Conservation (phyloP, 768 basidiomycete genomes). For the Lactarius sanguifluus region DNA sequence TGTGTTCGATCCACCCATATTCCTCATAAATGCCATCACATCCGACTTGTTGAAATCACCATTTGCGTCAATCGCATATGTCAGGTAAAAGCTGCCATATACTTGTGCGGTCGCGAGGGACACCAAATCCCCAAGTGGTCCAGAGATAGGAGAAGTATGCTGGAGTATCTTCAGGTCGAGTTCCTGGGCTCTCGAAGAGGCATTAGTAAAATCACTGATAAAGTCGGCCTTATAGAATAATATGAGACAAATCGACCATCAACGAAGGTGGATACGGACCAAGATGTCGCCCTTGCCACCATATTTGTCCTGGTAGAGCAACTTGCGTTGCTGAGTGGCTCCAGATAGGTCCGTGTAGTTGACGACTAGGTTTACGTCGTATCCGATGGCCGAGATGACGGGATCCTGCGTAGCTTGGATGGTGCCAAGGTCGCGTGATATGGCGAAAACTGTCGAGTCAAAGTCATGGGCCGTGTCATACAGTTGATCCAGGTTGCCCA, state of each 20-base stretch:
- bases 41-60: slow-evolving; percentile 51
- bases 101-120: slow-evolving; percentile 57
- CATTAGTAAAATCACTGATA: slow-evolving; percentile 45
- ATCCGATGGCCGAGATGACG: slow-evolving; percentile 34
- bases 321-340: slow-evolving; percentile 33
- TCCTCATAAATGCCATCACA: slow-evolving; percentile 52
- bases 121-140: slow-evolving; percentile 51
- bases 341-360: too few species aligned
- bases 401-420: slow-evolving; percentile 27
- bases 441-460: slow-evolving; percentile 25
- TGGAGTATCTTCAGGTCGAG: slow-evolving; percentile 50
- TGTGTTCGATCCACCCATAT: slow-evolving; percentile 11
- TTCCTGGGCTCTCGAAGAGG: slow-evolving; percentile 43
- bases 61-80: slow-evolving; percentile 46
- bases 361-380: too few species aligned
- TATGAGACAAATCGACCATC: too few species aligned
- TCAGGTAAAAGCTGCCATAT: slow-evolving; percentile 56
- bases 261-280: too few species aligned
- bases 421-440: slow-evolving; percentile 34
- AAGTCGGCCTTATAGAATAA: slow-evolving; percentile 32
- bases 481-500: neutral
- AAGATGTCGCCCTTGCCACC: too few species aligned
- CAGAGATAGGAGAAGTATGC: slow-evolving; percentile 49
- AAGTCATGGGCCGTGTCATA: too few species aligned
- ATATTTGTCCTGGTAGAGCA: slow-evolving; percentile 25